These are phyloP conservation scores for Mycena chlorophos DNA, from an alignment of 768 basidiomycete genomes.

Conservation along the genomic window DNA sequence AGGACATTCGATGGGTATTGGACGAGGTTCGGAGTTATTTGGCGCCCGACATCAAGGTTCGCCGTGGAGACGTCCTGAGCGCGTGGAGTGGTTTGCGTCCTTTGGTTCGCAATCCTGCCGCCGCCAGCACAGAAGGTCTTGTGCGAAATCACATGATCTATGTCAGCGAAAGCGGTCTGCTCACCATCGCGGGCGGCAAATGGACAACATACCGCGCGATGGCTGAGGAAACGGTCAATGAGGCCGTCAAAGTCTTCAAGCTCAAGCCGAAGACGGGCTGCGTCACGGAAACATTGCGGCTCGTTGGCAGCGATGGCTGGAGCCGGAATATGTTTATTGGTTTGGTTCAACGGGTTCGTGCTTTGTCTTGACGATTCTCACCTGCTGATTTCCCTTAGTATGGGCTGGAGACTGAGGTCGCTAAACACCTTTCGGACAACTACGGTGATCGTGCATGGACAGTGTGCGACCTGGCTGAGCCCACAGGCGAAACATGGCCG, in stretches of 20 bases:
- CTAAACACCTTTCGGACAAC: constrained; percentile 87
- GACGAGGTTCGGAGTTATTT: constrained; percentile 91
- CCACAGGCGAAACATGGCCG: constrained; percentile 83
- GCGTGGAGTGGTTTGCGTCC: constrained; percentile 95
- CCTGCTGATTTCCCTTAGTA: constrained; percentile 48
- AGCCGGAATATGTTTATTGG: constrained; percentile 96
- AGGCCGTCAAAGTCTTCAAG: constrained; percentile 76
- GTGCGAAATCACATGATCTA: constrained; percentile 94
- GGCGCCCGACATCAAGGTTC: constrained; percentile 87
- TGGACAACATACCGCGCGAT: constrained; percentile 98
- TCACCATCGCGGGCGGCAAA: constrained; percentile 96
- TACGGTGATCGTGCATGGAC: constrained; percentile 98
- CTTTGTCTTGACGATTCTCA: constrained; percentile 2
- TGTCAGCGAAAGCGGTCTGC: constrained; percentile 72
- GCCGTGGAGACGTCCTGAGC: constrained; percentile 90
- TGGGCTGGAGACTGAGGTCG: constrained; percentile 88
- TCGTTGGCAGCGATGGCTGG: constrained; percentile 95
- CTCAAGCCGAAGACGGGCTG: constrained; percentile 64
- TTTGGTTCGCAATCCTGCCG: constrained; percentile 77
- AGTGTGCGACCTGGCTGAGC: constrained; percentile 76
- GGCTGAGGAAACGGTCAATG: constrained; percentile 93
- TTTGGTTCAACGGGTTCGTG: constrained; percentile 80
- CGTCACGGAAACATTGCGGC: constrained; percentile 75
- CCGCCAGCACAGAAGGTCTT: constrained; percentile 74
- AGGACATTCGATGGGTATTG: constrained; percentile 95